Conservation (phyloP, 2,329 filamentous ascomycete species). For the Reticulascus tulasneorum region DNA sequence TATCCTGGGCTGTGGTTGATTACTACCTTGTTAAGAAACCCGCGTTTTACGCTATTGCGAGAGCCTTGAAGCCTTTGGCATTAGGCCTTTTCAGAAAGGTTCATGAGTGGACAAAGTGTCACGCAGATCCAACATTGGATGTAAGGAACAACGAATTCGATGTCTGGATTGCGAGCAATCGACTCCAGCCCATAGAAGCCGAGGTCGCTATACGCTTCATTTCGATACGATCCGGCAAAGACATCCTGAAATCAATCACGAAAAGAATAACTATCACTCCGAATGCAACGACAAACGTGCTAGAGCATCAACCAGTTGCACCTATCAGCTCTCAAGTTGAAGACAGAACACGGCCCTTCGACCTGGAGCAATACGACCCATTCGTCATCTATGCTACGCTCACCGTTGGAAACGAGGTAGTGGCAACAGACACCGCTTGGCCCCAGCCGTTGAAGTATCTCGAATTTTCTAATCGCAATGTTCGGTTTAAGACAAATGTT, state of each 20-base stretch:
- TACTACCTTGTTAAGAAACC: conserved; percentile 14
- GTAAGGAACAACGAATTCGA: conserved; percentile 35
- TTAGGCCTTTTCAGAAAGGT: conserved; percentile 49
- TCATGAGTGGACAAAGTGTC: conserved; percentile 40
- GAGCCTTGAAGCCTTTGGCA: conserved; percentile 56
- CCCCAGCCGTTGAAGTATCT: conserved; percentile 61
- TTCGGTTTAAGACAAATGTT: conserved; percentile 25
- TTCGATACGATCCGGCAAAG: conserved; percentile 34
- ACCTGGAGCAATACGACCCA: conserved; percentile 34
- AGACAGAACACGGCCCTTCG: conserved; percentile 21
- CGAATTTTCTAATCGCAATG: conserved; percentile 39
- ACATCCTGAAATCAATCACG: conserved; percentile 23
- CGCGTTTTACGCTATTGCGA: conserved; percentile 31
- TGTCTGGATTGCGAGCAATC: conserved; percentile 39
- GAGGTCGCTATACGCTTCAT: conserved; percentile 32
- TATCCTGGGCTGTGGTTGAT: conserved; percentile 58
- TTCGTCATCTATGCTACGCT: conserved; percentile 46
- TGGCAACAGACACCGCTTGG: conserved; percentile 52
- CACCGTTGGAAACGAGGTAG: conserved; percentile 28
- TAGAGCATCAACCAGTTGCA: conserved; percentile 26
- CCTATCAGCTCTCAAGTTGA: conserved; percentile 9
- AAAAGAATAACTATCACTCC: conserved; percentile 21
- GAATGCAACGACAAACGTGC: conserved; percentile 36
- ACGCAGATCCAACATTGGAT: conserved; percentile 34
- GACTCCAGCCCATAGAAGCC: conserved; percentile 17